Conservation (phyloP, 1,139 yeast genomes). For the Saccharomyces uvarum region DNA sequence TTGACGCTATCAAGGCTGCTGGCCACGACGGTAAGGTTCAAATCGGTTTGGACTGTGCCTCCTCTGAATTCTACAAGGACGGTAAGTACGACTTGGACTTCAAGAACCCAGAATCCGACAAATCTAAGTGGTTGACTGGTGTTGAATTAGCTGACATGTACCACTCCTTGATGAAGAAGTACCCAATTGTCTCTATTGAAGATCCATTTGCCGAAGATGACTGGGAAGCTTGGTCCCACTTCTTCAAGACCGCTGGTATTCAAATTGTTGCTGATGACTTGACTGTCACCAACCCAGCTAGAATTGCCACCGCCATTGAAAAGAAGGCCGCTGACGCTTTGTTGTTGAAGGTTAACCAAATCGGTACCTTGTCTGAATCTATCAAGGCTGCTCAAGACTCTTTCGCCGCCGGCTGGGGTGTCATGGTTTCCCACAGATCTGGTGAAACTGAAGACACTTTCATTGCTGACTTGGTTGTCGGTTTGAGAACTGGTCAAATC, state of each 20-base stretch:
- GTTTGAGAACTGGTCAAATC: slow-evolving; percentile 94
- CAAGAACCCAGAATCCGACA: slow-evolving; percentile 89
- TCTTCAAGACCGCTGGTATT: slow-evolving; percentile 64
- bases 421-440: slow-evolving; percentile 95
- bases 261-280: slow-evolving; percentile 96
- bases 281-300: slow-evolving; percentile 92
- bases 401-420: slow-evolving; percentile 92
- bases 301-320: slow-evolving; percentile 90
- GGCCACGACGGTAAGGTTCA: slow-evolving; percentile 88
- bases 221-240: slow-evolving; percentile 95
- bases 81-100: slow-evolving; percentile 94
- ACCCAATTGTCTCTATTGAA: slow-evolving; percentile 95
- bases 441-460: slow-evolving; percentile 98
- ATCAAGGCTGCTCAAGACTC: slow-evolving; percentile 89
- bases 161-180: slow-evolving; percentile 66
- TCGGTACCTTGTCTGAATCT: slow-evolving; percentile 86
- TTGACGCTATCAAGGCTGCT: slow-evolving; percentile 76
- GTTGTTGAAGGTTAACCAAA: slow-evolving; percentile 92
- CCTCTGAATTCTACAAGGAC: slow-evolving; percentile 93
- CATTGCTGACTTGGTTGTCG: slow-evolving; percentile 94
- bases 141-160: slow-evolving; percentile 77
- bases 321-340: slow-evolving; percentile 89
- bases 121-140: slow-evolving; percentile 83
- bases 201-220: slow-evolving; percentile 99
- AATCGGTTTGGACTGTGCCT: slow-evolving; percentile 92